Conservation (phyloP, 805 yeast species). For the Candida tallmaniae region DNA sequence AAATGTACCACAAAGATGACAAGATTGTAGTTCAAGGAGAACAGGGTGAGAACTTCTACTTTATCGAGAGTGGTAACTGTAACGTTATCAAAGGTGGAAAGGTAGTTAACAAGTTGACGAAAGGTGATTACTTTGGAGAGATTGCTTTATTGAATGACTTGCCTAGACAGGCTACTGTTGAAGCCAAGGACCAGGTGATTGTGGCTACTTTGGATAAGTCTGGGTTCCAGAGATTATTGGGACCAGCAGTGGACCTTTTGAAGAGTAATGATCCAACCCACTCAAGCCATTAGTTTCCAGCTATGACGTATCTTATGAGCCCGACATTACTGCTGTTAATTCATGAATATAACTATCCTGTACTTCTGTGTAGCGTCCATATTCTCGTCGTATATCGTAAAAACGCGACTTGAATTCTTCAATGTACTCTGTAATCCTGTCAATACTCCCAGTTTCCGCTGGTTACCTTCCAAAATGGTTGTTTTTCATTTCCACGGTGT, state of each 20-base stretch:
- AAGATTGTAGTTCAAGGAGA: conserved; percentile 85
- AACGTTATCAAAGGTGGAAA: conserved; percentile 53
- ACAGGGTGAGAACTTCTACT: conserved; percentile 41
- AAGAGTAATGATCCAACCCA: conserved; percentile 80
- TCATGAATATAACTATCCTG: too few species aligned
- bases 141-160: conserved; percentile 85
- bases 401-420: too few species aligned
- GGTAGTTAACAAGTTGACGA: conserved; percentile 49
- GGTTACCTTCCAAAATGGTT: conserved; percentile 37
- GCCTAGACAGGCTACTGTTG: conserved; percentile 93
- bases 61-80: conserved; percentile 71
- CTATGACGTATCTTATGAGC: too few species aligned
- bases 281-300: too few species aligned
- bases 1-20: conserved; percentile 64
- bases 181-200: conserved; percentile 67
- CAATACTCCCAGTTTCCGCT: conserved; percentile 8
- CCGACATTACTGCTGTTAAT: too few species aligned
- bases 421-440: neutral
- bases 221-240: conserved; percentile 90
- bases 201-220: conserved; percentile 91
- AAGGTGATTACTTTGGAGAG: conserved; percentile 96
- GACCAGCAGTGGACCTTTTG: conserved; percentile 88
- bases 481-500: conserved; percentile 70
- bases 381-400: too few species aligned
- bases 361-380: too few species aligned